phyloP scores from a whole-genome alignment of 2,329 filamentous ascomycete species.

The Fusarium solani-melongenae region DNA sequence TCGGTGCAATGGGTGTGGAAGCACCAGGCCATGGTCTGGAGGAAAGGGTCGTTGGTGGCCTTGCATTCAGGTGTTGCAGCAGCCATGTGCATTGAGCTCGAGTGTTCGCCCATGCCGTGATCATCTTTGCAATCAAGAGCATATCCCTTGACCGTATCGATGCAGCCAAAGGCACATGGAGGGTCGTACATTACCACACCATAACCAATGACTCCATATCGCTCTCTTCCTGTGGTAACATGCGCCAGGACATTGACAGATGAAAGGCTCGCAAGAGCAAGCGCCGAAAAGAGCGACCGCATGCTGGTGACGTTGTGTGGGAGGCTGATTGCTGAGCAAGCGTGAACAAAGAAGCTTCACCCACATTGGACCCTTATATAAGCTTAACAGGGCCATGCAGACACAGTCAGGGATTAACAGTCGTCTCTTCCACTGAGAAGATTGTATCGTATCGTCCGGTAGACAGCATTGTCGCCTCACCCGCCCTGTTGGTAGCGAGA shows the following conservation, averaged over 20 bases:
- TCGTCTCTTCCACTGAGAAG: background rate
- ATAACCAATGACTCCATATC: background rate
- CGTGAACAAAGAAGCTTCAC: background rate
- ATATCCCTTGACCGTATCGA: background rate
- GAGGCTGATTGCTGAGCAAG: background rate
- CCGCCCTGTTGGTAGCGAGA: background rate
- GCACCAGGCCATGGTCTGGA: conserved; percentile 21
- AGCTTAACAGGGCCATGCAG: background rate
- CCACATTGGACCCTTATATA: background rate
- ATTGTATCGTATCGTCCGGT: background rate
- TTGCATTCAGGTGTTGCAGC: conserved; percentile 7
- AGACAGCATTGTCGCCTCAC: background rate
- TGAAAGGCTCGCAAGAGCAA: background rate
- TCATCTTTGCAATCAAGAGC: background rate
- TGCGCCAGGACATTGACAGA: background rate
- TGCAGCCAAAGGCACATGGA: background rate
- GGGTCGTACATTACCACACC: background rate
- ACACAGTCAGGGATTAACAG: background rate
- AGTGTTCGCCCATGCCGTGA: background rate
- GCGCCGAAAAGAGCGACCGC: background rate
- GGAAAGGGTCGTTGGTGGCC: conserved; percentile 9
- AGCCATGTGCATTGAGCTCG: background rate
- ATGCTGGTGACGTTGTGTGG: background rate
- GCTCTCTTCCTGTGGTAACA: background rate
- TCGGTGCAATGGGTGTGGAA: conserved; percentile 8